A percentile compares a stretch with the other conserved stretches of the same genome.
Evolutionary conservation across 306 rosid genomes (phyloP).

Genomic region (Inga laurina): DNA sequence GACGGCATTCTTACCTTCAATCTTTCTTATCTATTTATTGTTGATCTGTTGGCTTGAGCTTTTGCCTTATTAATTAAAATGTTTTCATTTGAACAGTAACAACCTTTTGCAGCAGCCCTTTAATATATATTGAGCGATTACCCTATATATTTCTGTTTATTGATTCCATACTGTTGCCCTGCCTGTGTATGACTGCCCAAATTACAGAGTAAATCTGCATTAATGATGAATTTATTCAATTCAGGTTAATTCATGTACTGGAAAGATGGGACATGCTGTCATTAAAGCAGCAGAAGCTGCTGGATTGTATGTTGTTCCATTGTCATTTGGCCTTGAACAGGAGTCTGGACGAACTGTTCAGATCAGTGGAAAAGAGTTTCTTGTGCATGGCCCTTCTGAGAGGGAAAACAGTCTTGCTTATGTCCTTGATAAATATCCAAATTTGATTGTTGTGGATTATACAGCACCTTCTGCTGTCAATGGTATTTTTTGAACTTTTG

Average conservation of each 20-base stretch:
- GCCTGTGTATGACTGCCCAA: not conserved
- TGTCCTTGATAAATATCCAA: constrained; percentile 57
- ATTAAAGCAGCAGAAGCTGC: constrained; percentile 84
- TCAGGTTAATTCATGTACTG: constrained; percentile 87
- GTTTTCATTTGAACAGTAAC: not conserved
- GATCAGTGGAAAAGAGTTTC: constrained; percentile 63
- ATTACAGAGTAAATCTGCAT: constrained; percentile 12
- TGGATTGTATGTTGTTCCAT: constrained; percentile 75
- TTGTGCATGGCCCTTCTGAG: constrained; percentile 78
- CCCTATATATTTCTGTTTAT: not conserved
- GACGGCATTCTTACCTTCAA: not conserved
- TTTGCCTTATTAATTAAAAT: not conserved
- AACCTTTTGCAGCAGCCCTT: not conserved
- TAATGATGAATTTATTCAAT: constrained; percentile 1
- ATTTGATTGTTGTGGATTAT: constrained; percentile 86
- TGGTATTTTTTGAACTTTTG: constrained; percentile 48
- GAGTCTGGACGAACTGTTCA: constrained; percentile 67
- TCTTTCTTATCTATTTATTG: not conserved
- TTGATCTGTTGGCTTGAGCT: not conserved
- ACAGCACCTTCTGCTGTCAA: constrained; percentile 85
- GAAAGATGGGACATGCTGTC: constrained; percentile 90
- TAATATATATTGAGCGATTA: not conserved
- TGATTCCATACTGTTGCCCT: not conserved
- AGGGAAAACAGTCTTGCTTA: constrained; percentile 68
- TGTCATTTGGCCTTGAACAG: constrained; percentile 75